Base-by-base conservation (phyloP, 306 rosid species). In the Rosa lucieae region DNA sequence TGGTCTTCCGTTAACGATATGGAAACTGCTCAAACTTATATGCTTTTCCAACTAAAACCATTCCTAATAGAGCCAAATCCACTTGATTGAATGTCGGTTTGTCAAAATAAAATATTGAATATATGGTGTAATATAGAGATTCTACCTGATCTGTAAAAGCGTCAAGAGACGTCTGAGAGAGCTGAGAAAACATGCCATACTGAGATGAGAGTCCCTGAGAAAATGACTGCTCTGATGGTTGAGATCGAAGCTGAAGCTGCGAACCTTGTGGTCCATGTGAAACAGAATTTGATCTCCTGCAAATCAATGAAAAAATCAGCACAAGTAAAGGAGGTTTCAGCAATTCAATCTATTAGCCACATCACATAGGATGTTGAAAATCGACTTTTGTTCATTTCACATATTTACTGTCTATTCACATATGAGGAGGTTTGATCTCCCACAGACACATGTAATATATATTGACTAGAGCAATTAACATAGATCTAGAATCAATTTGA, bases 131-230 rank as follows among this genome's bases (percentile, higher is more conserved):
- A 47, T 75, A 67, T 56, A 74, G 69, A 82, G 70, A 76, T 65
- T 26, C 70, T 75, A 93, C 99, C 98, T 90, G 98, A 71, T 89
- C 88, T 10, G 84, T 86, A 78, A 91, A 73, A 82, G 59, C 84
- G 79, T 93, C 99, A 0, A 90, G 84, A 69, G 99, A 96, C 73
- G 81, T 89, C 78, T 93, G 98, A 58, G 99, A 95, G 82, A 91
- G 84, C 84, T 92, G 97, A 87, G 97, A 89, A 73, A 89, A 82
- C 82, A 86, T 65, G 82, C 91, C 92, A 39, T 81, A 97, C 87
- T 91, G 98, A 83, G 98, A 94, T 7, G 97, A 92, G 53, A 88
- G 20, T 58, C 98, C 97, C 78, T 90, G 98, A 61, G 99, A 96
- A 80, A 86, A 83, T 70, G 99, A 93, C 80, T 88, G 99, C 79